These are phyloP conservation scores for Agrocybe chaxingu DNA, from an alignment of 768 basidiomycete genomes.

Conservation along the genomic window DNA sequence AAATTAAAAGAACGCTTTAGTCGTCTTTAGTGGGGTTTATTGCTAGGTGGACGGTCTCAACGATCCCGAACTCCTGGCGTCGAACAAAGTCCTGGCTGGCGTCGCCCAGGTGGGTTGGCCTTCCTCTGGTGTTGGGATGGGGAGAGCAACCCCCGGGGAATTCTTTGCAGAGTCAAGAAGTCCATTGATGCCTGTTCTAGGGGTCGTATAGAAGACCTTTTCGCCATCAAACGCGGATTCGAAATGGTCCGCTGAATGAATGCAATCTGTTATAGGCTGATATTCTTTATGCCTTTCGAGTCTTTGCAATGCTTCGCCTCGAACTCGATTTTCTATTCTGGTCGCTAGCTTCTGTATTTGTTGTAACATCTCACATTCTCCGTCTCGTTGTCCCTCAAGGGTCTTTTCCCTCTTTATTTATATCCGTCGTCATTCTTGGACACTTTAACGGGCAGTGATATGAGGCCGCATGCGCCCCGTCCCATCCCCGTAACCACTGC, in stretches of 20 bases:
- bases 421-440: too few species aligned
- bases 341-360: neutral
- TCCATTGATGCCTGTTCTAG: neutral
- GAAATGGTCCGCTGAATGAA: too few species aligned
- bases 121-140: too few species aligned
- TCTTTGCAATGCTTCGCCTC: neutral
- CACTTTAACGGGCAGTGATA: too few species aligned
- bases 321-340: neutral
- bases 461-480: too few species aligned
- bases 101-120: too few species aligned
- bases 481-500: too few species aligned
- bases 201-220: conserved; percentile 15
- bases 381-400: neutral
- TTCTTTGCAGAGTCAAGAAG: too few species aligned
- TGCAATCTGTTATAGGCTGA: too few species aligned
- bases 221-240: neutral
- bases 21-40: neutral
- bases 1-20: neutral
- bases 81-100: too few species aligned
- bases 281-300: neutral
- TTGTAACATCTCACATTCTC: conserved; percentile 1
- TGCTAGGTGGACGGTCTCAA: neutral
- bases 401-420: conserved; percentile 2
- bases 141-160: too few species aligned
- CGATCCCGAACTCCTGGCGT: too few species aligned